A percentile compares a stretch with the other conserved stretches of the same genome.
phyloP scores from a whole-genome alignment of 2,329 filamentous ascomycete genomes.

The Trichophyton simii region DNA sequence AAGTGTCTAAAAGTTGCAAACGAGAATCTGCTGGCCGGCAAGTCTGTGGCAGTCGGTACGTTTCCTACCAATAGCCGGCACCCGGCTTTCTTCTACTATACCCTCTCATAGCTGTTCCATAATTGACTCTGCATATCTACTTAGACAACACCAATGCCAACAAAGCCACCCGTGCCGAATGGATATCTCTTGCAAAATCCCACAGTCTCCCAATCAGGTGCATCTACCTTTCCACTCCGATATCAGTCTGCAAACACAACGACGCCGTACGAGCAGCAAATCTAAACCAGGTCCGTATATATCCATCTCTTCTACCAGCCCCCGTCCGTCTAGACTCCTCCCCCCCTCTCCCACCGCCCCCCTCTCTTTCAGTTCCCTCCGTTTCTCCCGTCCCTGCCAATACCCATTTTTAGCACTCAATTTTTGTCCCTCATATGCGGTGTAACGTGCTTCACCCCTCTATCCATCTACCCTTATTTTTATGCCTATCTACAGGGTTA shows the following conservation, averaged over 20 bases:
- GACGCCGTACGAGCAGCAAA: conserved; percentile 65
- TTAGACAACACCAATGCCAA: conserved; percentile 94
- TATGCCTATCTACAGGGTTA: neutral
- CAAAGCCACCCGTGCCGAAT: conserved; percentile 59
- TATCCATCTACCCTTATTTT: neutral
- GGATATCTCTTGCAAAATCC: conserved; percentile 62
- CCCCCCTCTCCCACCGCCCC: neutral
- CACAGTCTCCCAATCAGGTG: conserved; percentile 66
- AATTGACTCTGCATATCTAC: conserved; percentile 7
- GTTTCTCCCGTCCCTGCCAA: neutral
- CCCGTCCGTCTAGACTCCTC: neutral
- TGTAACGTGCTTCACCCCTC: neutral
- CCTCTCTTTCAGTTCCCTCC: neutral
- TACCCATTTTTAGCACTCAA: conserved; percentile 3
- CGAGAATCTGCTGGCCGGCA: conserved; percentile 50
- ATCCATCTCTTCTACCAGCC: conserved; percentile 3
- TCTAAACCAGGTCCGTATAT: conserved; percentile 24
- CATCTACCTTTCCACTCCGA: conserved; percentile 65
- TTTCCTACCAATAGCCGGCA: neutral
- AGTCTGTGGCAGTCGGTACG: conserved; percentile 66
- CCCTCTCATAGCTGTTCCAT: too few species aligned
- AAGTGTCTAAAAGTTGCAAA: conserved; percentile 59
- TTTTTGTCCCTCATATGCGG: neutral
- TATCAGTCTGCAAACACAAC: conserved; percentile 69
- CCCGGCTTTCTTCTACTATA: neutral